Conservation (phyloP, 129 eudicot genomes). For the Lactuca saligna region DNA sequence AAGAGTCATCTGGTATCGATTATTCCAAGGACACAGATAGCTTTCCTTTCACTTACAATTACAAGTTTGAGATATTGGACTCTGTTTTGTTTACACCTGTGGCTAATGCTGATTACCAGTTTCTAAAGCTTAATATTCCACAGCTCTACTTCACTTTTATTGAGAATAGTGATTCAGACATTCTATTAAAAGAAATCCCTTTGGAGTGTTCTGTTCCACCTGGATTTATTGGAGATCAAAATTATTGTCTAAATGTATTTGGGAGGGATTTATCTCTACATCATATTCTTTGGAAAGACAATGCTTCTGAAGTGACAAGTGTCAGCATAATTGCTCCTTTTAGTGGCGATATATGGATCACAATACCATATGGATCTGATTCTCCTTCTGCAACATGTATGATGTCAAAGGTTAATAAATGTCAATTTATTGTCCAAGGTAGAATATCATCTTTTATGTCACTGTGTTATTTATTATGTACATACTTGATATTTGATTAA, state of each 20-base stretch:
- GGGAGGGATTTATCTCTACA: constrained; percentile 67
- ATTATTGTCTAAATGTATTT: constrained; percentile 58
- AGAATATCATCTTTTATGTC: constrained; percentile 16
- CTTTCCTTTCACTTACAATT: constrained; percentile 37
- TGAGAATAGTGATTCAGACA: constrained; percentile 33
- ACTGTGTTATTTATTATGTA: background rate
- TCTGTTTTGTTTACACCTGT: constrained; percentile 64
- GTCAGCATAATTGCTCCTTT: constrained; percentile 49
- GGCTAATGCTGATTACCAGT: constrained; percentile 38
- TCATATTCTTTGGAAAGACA: constrained; percentile 40
- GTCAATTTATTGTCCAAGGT: constrained; percentile 67
- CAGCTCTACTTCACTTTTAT: constrained; percentile 52
- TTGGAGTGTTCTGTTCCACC: constrained; percentile 52
- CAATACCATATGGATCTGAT: constrained; percentile 46
- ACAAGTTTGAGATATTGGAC: constrained; percentile 72
- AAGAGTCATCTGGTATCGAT: constrained; percentile 26
- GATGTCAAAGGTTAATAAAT: constrained; percentile 50
- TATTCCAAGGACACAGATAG: constrained; percentile 8
- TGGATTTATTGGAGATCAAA: constrained; percentile 43
- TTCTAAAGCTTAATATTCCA: constrained; percentile 61
- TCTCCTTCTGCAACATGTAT: constrained; percentile 38
- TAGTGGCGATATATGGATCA: constrained; percentile 78
- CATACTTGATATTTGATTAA: background rate
- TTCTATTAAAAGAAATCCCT: constrained; percentile 44
- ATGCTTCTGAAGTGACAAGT: constrained; percentile 32